A percentile compares a stretch with the other conserved stretches of the same genome.
phyloP scores from a whole-genome alignment of 2,329 filamentous ascomycete genomes.

The Botrytis squamosa region DNA sequence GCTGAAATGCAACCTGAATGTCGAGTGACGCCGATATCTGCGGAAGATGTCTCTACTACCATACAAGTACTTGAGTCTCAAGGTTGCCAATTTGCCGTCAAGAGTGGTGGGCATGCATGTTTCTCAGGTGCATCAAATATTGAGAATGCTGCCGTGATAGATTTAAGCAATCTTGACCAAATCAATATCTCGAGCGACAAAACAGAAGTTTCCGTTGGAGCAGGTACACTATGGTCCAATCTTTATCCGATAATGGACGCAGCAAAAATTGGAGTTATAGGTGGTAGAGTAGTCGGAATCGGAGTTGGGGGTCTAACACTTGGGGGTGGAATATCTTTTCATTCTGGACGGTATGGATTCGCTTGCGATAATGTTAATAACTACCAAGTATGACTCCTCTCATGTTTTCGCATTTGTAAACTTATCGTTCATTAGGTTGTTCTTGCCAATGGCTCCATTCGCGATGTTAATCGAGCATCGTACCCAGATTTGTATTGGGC shows the following conservation, averaged over 20 bases:
- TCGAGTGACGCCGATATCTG: conserved; percentile 26
- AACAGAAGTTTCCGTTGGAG: conserved; percentile 39
- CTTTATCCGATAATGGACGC: conserved; percentile 32
- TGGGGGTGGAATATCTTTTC: conserved; percentile 32
- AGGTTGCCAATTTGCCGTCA: conserved; percentile 32
- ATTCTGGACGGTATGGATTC: conserved; percentile 27
- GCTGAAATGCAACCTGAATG: conserved; percentile 26
- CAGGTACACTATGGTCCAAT: conserved; percentile 42
- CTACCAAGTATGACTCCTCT: conserved; percentile 22
- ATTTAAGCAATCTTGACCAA: conserved; percentile 41
- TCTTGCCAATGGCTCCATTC: conserved; percentile 50
- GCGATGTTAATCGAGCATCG: conserved; percentile 42
- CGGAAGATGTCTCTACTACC: conserved; percentile 28
- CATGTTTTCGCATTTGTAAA: neutral
- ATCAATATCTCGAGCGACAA: conserved; percentile 35
- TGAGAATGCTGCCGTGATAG: conserved; percentile 49
- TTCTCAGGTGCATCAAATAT: conserved; percentile 51
- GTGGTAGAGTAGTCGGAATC: conserved; percentile 39
- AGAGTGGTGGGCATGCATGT: conserved; percentile 32
- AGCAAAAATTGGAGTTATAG: conserved; percentile 40
- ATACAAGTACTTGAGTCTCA: conserved; percentile 21
- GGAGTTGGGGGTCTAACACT: conserved; percentile 30
- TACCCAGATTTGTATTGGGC: conserved; percentile 50
- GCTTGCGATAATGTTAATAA: conserved; percentile 28
- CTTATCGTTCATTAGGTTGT: conserved; percentile 37